Conservation (phyloP, 2,329 filamentous ascomycete species). For the Hortaea werneckii region DNA sequence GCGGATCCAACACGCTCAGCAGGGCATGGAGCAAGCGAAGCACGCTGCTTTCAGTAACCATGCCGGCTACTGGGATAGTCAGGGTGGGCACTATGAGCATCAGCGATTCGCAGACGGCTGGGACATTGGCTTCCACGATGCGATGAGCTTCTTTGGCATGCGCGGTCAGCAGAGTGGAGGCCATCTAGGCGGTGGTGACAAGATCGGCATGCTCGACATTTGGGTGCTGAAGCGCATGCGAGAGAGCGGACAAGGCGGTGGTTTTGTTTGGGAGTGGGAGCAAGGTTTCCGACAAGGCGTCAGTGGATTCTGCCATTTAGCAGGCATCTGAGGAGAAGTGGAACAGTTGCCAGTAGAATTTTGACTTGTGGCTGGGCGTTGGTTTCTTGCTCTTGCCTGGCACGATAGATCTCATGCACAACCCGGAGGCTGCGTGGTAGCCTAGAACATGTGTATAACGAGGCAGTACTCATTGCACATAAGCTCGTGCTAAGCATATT, state of each 20-base stretch:
- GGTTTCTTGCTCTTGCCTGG: too few species aligned
- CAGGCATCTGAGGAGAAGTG: not conserved
- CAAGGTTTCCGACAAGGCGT: conserved; percentile 40
- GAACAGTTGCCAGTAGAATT: too few species aligned
- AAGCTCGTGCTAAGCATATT: too few species aligned
- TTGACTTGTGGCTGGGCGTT: too few species aligned
- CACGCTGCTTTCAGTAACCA: conserved; percentile 34
- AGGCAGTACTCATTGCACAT: too few species aligned
- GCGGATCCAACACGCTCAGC: conserved; percentile 31
- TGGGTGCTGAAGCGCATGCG: conserved; percentile 47
- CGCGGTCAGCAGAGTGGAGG: conserved; percentile 20
- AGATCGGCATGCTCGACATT: conserved; percentile 48
- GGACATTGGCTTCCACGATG: conserved; percentile 47
- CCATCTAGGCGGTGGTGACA: conserved; percentile 35
- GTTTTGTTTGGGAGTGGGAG: conserved; percentile 43
- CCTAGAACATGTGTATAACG: too few species aligned
- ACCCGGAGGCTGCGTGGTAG: too few species aligned
- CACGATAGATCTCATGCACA: too few species aligned
- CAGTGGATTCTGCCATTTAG: conserved; percentile 29
- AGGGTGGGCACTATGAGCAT: conserved; percentile 40
- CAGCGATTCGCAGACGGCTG: conserved; percentile 47
- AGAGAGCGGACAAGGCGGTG: conserved; percentile 40
- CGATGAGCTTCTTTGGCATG: conserved; percentile 40
- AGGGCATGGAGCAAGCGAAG: conserved; percentile 28
- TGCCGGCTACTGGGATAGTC: conserved; percentile 40